phyloP scores from a whole-genome alignment of 192 early-diverging fungal species.

The Phycomyces blakesleeanus region DNA sequence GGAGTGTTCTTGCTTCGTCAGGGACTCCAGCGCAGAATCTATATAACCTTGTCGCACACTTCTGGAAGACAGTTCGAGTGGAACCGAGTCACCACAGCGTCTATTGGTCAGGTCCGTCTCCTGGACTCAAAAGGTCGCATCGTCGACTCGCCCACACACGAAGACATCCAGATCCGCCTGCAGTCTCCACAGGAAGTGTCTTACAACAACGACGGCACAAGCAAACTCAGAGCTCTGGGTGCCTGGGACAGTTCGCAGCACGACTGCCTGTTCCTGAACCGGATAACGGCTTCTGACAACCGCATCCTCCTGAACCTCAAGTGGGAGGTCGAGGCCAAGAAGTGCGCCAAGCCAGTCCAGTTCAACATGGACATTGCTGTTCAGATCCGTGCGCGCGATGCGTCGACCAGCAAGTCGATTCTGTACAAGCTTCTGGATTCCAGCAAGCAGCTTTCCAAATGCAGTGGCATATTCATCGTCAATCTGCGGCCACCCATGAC shows the following conservation, averaged over 20 bases:
- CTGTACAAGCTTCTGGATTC: constrained; percentile 43
- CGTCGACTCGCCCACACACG: constrained; percentile 47
- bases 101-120: constrained; percentile 45
- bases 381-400: constrained; percentile 59
- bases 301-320: constrained; percentile 55
- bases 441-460: constrained; percentile 39
- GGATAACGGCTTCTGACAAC: constrained; percentile 53
- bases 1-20: constrained; percentile 68
- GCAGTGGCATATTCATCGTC: constrained; percentile 61
- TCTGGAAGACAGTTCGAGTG: constrained; percentile 64
- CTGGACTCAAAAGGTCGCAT: constrained; percentile 61
- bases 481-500: constrained; percentile 55
- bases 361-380: constrained; percentile 60
- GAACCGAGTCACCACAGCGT: constrained; percentile 40
- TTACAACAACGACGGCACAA: constrained; percentile 58
- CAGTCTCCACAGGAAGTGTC: constrained; percentile 41
- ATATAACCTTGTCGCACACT: constrained; percentile 62
- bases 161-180: constrained; percentile 47
- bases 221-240: constrained; percentile 48
- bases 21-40: constrained; percentile 70
- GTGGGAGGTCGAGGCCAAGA: constrained; percentile 55
- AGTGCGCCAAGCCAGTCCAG: constrained; percentile 51
- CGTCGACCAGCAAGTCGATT: constrained; percentile 22
- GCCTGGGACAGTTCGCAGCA: constrained; percentile 79
- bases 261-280: constrained; percentile 63